A percentile compares a stretch with the other conserved stretches of the same genome.
phyloP scores from a whole-genome alignment of 768 basidiomycete species.

The Pisolithus tinctorius region DNA sequence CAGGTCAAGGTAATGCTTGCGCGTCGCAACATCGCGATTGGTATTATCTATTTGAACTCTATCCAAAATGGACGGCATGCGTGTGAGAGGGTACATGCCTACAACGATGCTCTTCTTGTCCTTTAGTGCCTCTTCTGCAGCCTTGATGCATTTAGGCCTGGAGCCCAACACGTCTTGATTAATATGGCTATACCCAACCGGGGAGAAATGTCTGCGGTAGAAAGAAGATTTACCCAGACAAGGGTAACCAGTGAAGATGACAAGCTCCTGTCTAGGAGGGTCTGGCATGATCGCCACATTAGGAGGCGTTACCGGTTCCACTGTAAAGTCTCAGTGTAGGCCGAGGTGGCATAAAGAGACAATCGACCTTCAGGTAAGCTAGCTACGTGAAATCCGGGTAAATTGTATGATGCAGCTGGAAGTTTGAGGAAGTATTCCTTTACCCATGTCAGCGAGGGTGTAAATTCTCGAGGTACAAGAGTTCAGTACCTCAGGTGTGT shows the following conservation, averaged over 20 bases:
- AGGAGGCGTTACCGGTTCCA: constrained; percentile 27
- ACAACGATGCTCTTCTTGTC: constrained; percentile 67
- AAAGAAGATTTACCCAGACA: constrained; percentile 80
- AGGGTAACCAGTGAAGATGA: constrained; percentile 58
- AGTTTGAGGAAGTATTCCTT: constrained; percentile 77
- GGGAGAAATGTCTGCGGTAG: constrained; percentile 60
- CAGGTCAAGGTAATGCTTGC: constrained; percentile 64
- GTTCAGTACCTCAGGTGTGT: constrained; percentile 70
- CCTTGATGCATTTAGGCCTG: constrained; percentile 68
- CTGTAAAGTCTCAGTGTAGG: constrained; percentile 23
- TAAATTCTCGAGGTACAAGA: not conserved
- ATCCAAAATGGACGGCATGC: not conserved
- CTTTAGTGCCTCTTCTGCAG: constrained; percentile 47
- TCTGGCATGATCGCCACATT: constrained; percentile 11
- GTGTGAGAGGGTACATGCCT: constrained; percentile 42
- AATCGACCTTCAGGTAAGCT: constrained; percentile 28
- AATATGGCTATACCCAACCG: constrained; percentile 68
- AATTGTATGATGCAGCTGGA: constrained; percentile 33
- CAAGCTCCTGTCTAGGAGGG: constrained; percentile 34
- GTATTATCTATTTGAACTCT: constrained; percentile 65
- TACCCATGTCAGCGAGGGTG: constrained; percentile 1
- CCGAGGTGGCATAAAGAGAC: not conserved
- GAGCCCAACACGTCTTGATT: constrained; percentile 81
- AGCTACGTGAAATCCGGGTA: constrained; percentile 67
- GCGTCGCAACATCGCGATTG: constrained; percentile 67